Evolutionary conservation across 2,329 filamentous ascomycete genomes (phyloP).

Genomic region (Scedosporium boydii): DNA sequence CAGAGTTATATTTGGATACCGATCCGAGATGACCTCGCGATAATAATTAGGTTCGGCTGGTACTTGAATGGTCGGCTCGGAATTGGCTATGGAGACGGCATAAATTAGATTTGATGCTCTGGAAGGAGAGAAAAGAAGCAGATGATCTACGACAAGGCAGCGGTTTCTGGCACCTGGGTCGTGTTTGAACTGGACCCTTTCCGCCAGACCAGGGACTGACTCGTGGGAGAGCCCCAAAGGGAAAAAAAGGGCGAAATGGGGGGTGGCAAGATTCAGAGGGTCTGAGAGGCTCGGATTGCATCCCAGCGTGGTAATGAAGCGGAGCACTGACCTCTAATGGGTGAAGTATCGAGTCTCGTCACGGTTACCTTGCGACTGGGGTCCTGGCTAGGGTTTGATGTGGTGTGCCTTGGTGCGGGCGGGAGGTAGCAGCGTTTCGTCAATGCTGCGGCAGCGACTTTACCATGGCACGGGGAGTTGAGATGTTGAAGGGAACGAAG

Average conservation of each 20-base stretch:
- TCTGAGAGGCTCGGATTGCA: background rate
- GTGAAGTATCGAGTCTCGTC: background rate
- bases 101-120: background rate
- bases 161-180: background rate
- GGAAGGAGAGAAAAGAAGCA: background rate
- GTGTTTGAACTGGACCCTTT: background rate
- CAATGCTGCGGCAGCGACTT: too few relatives aligned
- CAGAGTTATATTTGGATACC: background rate
- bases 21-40: background rate
- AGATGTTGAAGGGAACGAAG: too few relatives aligned
- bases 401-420: background rate
- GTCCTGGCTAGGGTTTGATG: background rate
- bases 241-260: background rate
- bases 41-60: background rate
- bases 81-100: background rate
- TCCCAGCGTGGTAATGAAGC: background rate
- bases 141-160: background rate
- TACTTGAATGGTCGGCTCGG: background rate
- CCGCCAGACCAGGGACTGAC: background rate
- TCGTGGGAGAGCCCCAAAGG: background rate
- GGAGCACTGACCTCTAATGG: background rate
- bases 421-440: background rate
- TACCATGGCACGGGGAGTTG: too few relatives aligned
- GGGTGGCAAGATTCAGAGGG: background rate
- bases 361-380: background rate